Evolutionary conservation across 441 rosid species (phyloP), one percentile per base, ranked within the genome.

Genomic region (Erysimum pusillum): DNA sequence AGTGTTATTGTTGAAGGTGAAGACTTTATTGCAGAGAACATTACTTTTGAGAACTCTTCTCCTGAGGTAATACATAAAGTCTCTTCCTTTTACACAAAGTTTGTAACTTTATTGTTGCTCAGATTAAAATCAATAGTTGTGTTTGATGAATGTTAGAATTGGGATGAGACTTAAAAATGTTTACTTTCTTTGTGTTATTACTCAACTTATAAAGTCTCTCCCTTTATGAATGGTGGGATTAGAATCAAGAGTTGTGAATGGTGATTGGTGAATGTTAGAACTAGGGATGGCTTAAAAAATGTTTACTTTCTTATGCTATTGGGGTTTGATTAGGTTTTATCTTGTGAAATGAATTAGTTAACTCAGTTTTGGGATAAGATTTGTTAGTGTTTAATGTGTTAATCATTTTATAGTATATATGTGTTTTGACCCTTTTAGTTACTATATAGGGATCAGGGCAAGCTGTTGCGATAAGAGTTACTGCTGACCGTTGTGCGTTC

Each of bases 401-500:
- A 17, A 22, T 35, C 57, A 34, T 36, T 59, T 3, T 13, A 6
- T 9, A 32, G 32, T 58, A 51, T 4, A 5, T 36, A n/a, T 76
- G 38, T 25, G 13, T 46, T 34, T 52, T 70, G 22, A 18, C 25
- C 6, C 3, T 75, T 71, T 46, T 20, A 25, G 12, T 71, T 51
- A 42, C 11, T 39, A 63, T 58, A 13, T 51, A 96, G 98, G 99
- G 98, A 76, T 96, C 99, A 59, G 96, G 96, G 25, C 99, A 96
- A 87, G 98, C 96, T 65, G 99, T 96, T 74, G 98, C 98, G 9
- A 81, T 93, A 61, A 81, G 99, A 78, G 92, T 92, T 62, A 96
- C 99, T 12, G 98, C 98, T 57, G 98, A 96, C 77, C 87, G 98
- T 56, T 92, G 98, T 58, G 97, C 97, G 9, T 96, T 96, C 83